Evolutionary conservation across 2,329 filamentous ascomycete genomes (phyloP).

Genomic region (Paecilomyces formosus): DNA sequence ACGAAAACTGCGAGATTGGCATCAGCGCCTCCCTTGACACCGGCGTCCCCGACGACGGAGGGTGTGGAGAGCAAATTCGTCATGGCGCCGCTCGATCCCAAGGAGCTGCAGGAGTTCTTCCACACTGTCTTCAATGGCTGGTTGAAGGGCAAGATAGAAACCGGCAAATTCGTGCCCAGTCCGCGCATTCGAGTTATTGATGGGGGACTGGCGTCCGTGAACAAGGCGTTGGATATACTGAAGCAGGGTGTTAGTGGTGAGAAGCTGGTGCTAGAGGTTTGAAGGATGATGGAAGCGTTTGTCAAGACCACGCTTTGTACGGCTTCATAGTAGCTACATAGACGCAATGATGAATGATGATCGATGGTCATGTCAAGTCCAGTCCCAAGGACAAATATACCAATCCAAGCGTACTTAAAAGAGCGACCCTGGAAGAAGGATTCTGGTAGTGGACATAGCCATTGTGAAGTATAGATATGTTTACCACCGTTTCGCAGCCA

Average conservation of each 20-base stretch:
- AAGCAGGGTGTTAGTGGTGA: constrained; percentile 14
- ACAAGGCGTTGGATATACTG: constrained; percentile 14
- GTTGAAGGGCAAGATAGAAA: constrained; percentile 13
- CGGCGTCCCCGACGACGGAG: background rate
- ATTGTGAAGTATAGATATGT: too few species aligned
- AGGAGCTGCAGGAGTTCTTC: constrained; percentile 7
- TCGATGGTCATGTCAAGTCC: too few species aligned
- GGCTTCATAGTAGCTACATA: background rate
- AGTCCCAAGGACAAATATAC: too few species aligned
- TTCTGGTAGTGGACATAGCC: too few species aligned
- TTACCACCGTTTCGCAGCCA: too few species aligned
- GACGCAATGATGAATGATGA: background rate
- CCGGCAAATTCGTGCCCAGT: constrained; percentile 13
- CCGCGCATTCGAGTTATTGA: constrained; percentile 13
- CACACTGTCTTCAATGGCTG: constrained; percentile 11
- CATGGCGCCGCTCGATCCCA: constrained; percentile 4
- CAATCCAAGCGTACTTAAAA: too few species aligned
- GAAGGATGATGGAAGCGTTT: background rate
- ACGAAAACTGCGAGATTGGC: constrained; percentile 1
- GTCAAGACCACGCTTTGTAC: background rate
- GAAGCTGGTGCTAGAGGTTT: constrained; percentile 15
- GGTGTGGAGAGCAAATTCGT: constrained; percentile 8
- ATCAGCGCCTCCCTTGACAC: constrained; percentile 2
- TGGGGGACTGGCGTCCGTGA: constrained; percentile 8
- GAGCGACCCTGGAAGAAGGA: too few species aligned